Evolutionary conservation across 441 rosid species (phyloP), one percentile per base, ranked within the genome.

Genomic region (Erodium trifolium): DNA sequence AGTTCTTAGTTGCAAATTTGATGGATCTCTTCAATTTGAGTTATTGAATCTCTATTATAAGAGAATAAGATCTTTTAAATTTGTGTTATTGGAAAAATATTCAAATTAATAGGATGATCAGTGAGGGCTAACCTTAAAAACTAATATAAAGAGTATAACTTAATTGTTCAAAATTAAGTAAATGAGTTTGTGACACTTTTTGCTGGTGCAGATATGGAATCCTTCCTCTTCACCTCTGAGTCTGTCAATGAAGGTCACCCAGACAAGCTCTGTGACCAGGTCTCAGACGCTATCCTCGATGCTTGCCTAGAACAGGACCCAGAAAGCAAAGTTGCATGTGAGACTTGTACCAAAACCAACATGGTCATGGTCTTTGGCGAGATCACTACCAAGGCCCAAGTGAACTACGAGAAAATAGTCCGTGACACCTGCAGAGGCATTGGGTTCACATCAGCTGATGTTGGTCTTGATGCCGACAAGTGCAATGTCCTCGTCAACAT

Each of bases 201-300:
- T 62, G 3, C 35, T 12, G 1, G 23, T 7, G 11, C 35, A 62
- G 65, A 62, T 23, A 62, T 62, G 65, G 69, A 67, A 1, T 39
- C 69, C 10, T 67, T 43, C 29, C 59, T 67, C 14, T 67, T 41
- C 69, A 67, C 69, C 49, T 67, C 69, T 7, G 69, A 67, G 29
- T 67, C 69, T 11, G 69, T 67, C 69, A 67, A 67, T 41, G 69
- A 67, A 49, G 69, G 69, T 18, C 69, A 67, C 45, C 69, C 57
- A 2, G 69, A 67, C 69, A 67, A 67, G 57, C 69, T 67, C 69
- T 67, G 69, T 10, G 69, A 67, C 69, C 69, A 67, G 19, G 69
- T 67, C 57, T 67, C 69, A 18, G 57, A 67, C 43, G 69, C 69
- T 27, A 67, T 67, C 34, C 69, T 67, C 4, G 69, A 67, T 41